Evolutionary conservation across 306 rosid genomes (phyloP).

Genomic region (Alnus rubra): DNA sequence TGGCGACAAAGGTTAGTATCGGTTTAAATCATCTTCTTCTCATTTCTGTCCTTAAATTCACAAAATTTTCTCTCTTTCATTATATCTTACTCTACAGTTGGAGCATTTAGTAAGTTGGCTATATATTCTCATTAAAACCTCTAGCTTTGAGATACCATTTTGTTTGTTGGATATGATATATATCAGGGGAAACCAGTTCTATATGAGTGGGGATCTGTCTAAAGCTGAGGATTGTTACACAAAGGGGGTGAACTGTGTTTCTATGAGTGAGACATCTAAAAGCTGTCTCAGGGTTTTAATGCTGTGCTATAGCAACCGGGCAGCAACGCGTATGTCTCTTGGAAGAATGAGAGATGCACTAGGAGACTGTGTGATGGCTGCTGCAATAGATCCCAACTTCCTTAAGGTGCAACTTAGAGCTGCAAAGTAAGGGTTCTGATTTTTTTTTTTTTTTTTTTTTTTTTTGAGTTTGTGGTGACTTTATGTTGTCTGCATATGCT

Average conservation of each 20-base stretch:
- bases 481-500: conserved; percentile 22
- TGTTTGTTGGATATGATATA: conserved; percentile 29
- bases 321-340: conserved; percentile 93
- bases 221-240: conserved; percentile 85
- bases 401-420: conserved; percentile 89
- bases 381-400: conserved; percentile 78
- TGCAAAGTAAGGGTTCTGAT: conserved; percentile 75
- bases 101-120: not conserved
- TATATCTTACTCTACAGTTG: conserved; percentile 15
- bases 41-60: not conserved
- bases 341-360: conserved; percentile 89
- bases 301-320: conserved; percentile 97
- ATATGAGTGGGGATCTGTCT: conserved; percentile 73
- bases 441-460: conserved; percentile 12
- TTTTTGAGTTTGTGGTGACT: conserved; percentile 13
- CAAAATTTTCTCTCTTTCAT: not conserved
- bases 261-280: conserved; percentile 60
- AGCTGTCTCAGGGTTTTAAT: conserved; percentile 85
- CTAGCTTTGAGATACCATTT: conserved; percentile 18
- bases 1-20: conserved; percentile 83
- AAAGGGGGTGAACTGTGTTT: conserved; percentile 65
- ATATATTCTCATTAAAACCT: conserved; percentile 12
- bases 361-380: conserved; percentile 77
- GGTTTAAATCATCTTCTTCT: conserved; percentile 26
- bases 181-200: conserved; percentile 94